Evolutionary conservation across 2,329 filamentous ascomycete species (phyloP), one percentile per base, ranked within the genome.

Genomic region (Phoma sp.): DNA sequence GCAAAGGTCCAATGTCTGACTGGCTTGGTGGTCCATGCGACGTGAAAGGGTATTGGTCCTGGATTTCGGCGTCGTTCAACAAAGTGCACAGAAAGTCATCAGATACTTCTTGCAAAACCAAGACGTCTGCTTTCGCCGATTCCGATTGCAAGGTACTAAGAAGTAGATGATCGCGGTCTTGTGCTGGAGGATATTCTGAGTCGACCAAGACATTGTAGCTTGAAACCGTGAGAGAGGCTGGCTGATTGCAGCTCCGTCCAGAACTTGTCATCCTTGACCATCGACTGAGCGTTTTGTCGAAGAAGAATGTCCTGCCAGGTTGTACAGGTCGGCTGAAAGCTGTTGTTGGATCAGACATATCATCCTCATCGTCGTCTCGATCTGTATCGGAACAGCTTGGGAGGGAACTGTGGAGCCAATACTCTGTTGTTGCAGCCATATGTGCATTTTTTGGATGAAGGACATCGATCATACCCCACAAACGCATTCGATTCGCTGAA

Each of bases 91-190:
- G 78, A 56, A 89, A 88, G 36, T 84, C 79, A 57, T 89, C 86
- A 0, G 85, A 87, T 1, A 89, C 83, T 72, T 89, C 87, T 67
- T 89, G 81, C 5, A 90, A 77, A 3, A 77, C 71, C 1, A 81
- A 49, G 19, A 81, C 61, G 49, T 78, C 74, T 3, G 76, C 72
- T 35, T 64, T 58, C 9, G 72, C 73, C 32, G 61, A 56, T 5
- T 72, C 51, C 0, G 71, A 71, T 12, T 75, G 60, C 29, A 80
- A 65, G 3, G 68, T 71, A 17, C 68, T 45, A 22, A 77, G 55
- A 19, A 80, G 58, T 19, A 74, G 63, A 4, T 74, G 64, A 59
- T 78, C 71, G 29, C 77, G 68, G 44, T 76, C 72, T 32, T 57
- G 59, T 25, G 74, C 65, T 32, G 73, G 71, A 7, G 74, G 74